Evolutionary conservation across 179 eudicot genomes (phyloP).

Genomic region (Spinacia oleracea): DNA sequence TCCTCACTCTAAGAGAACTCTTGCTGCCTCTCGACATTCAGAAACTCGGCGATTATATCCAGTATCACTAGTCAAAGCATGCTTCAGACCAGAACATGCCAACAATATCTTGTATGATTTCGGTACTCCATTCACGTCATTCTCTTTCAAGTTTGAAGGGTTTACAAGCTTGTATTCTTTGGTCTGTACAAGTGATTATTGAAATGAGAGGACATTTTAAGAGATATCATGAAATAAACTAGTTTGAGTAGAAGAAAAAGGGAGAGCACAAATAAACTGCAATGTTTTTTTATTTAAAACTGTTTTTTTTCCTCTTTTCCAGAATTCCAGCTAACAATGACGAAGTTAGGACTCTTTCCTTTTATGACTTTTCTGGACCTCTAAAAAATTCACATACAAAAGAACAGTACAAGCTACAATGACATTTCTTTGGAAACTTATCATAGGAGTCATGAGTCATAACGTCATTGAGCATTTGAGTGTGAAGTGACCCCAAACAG

Average conservation of each 20-base stretch:
- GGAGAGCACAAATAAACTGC: neutral
- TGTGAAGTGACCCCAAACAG: neutral
- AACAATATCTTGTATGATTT: slow-evolving; percentile 76
- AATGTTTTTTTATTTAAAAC: no score
- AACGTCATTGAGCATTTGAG: neutral
- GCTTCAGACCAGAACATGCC: slow-evolving; percentile 93
- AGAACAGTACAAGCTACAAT: neutral
- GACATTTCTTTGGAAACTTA: neutral
- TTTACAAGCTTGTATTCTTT: slow-evolving; percentile 80
- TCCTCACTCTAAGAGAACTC: slow-evolving; percentile 69
- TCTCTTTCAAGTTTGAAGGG: slow-evolving; percentile 38
- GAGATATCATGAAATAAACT: neutral
- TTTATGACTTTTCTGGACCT: neutral
- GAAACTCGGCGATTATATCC: slow-evolving; percentile 85
- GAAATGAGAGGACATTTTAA: slow-evolving; percentile 9
- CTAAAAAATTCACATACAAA: neutral
- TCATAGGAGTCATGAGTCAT: neutral
- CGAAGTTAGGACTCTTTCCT: neutral
- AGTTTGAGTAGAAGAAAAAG: slow-evolving; percentile 1
- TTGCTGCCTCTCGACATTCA: slow-evolving; percentile 92
- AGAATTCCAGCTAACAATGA: neutral
- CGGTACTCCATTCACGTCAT: slow-evolving; percentile 32
- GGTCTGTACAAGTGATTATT: slow-evolving; percentile 49
- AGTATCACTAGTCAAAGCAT: slow-evolving; percentile 68
- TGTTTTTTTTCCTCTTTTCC: no score